phyloP scores from a whole-genome alignment of 75 land plant genomes.

The Chamaecyparis obtusa region DNA sequence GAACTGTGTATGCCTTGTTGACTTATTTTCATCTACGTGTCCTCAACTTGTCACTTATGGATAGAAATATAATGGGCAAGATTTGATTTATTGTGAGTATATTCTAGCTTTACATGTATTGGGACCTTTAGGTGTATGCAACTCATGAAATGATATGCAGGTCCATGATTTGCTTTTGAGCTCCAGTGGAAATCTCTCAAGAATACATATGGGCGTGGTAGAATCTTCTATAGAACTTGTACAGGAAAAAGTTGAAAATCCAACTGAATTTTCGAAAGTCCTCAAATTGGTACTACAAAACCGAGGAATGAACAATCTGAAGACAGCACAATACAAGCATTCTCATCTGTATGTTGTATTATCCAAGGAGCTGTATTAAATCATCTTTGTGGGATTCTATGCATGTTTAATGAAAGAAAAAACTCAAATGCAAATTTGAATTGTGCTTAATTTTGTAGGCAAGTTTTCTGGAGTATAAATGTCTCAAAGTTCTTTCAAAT shows the following conservation, averaged over 20 bases:
- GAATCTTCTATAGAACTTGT: constrained; percentile 57
- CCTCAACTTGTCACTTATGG: neutral
- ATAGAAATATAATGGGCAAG: neutral
- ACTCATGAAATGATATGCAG: constrained; percentile 26
- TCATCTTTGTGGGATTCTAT: neutral
- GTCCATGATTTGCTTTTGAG: constrained; percentile 70
- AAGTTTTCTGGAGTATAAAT: neutral
- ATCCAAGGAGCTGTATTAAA: neutral
- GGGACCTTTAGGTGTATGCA: neutral
- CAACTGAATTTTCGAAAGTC: constrained; percentile 70
- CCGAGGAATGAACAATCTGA: constrained; percentile 53
- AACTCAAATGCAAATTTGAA: neutral
- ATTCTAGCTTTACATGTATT: neutral
- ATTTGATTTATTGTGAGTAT: neutral
- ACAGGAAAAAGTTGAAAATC: constrained; percentile 74
- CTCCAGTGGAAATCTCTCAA: constrained; percentile 24
- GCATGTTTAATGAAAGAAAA: neutral
- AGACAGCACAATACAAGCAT: constrained; percentile 40
- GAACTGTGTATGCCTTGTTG: neutral
- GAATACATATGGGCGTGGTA: constrained; percentile 43
- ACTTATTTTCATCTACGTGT: neutral
- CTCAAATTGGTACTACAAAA: constrained; percentile 57
- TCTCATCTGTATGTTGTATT: constrained; percentile 82
- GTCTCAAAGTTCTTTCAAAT: neutral
- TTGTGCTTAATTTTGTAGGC: neutral